Conservation (phyloP, 2,329 filamentous ascomycete genomes). For the Curvularia hawaiiensis region DNA sequence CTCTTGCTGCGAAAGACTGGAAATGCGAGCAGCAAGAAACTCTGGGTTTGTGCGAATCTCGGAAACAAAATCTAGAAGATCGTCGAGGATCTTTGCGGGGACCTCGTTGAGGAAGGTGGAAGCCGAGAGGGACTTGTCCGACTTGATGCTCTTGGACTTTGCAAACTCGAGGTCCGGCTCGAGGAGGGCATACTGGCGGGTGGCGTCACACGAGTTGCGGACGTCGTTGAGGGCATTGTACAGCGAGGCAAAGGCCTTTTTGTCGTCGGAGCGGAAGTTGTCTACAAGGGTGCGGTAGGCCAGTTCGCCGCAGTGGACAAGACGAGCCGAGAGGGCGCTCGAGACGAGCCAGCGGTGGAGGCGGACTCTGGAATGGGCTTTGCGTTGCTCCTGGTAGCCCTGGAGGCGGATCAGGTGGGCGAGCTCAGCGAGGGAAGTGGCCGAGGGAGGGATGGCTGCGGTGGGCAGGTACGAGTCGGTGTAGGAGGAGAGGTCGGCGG, state of each 20-base stretch:
- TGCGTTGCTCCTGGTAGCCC: conserved; percentile 82
- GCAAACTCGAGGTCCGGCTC: conserved; percentile 72
- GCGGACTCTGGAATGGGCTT: conserved; percentile 72
- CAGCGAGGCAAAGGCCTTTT: conserved; percentile 73
- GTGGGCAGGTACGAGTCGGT: conserved; percentile 64
- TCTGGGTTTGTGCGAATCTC: conserved; percentile 85
- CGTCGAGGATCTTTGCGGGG: conserved; percentile 73
- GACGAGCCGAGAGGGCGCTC: conserved; percentile 73
- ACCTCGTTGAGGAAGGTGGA: conserved; percentile 67
- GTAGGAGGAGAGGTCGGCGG: conserved; percentile 70
- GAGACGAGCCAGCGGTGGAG: conserved; percentile 77
- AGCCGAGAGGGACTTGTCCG: conserved; percentile 53
- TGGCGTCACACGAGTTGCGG: conserved; percentile 75
- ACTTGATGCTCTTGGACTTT: conserved; percentile 44
- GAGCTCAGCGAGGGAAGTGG: conserved; percentile 76
- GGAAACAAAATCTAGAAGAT: conserved; percentile 78
- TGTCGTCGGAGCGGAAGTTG: conserved; percentile 78
- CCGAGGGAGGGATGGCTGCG: conserved; percentile 61
- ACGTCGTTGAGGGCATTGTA: conserved; percentile 82
- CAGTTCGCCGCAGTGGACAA: conserved; percentile 75
- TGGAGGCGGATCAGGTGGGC: conserved; percentile 78
- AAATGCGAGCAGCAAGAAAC: conserved; percentile 83
- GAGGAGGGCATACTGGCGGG: conserved; percentile 70
- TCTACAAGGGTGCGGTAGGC: conserved; percentile 78
- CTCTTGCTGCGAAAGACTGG: conserved; percentile 75